Evolutionary conservation across 441 rosid genomes (phyloP).

Genomic region (Biscutella auriculata): DNA sequence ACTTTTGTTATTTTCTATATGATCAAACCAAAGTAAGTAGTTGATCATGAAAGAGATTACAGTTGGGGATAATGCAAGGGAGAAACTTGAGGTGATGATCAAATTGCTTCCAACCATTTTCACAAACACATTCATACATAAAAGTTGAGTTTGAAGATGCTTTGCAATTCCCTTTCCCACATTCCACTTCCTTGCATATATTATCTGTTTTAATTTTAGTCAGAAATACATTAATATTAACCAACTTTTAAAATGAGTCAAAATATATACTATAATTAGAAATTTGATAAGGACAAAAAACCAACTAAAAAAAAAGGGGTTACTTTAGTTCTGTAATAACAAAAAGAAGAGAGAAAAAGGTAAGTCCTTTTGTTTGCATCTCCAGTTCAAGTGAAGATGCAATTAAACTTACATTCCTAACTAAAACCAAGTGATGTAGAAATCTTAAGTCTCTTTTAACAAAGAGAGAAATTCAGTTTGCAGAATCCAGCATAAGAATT

Average conservation of each 20-base stretch:
- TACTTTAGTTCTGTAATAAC: background rate
- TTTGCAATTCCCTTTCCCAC: slow-evolving; percentile 75
- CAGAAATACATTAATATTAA: slow-evolving; percentile 5
- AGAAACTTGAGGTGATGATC: slow-evolving; percentile 47
- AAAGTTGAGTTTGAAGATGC: slow-evolving; percentile 26
- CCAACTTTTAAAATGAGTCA: slow-evolving; percentile 4
- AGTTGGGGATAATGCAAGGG: slow-evolving; percentile 77
- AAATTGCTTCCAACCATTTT: slow-evolving; percentile 61
- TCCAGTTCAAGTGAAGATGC: background rate
- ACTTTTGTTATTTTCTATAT: background rate
- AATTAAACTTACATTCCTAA: no score
- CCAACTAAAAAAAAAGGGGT: slow-evolving; percentile 7
- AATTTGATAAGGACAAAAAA: background rate
- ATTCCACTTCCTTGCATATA: slow-evolving; percentile 41
- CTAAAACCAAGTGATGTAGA: no score
- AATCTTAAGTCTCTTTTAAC: no score
- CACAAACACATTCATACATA: slow-evolving; percentile 51
- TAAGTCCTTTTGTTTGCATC: slow-evolving; percentile 1
- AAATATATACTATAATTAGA: background rate
- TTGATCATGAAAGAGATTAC: slow-evolving; percentile 26
- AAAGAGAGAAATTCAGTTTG: no score
- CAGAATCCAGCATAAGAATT: no score
- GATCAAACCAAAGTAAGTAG: background rate
- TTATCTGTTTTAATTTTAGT: slow-evolving; percentile 23
- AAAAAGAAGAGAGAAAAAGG: background rate